Conservation (phyloP, 257 asterid genomes). For the Ehretia macrophylla region DNA sequence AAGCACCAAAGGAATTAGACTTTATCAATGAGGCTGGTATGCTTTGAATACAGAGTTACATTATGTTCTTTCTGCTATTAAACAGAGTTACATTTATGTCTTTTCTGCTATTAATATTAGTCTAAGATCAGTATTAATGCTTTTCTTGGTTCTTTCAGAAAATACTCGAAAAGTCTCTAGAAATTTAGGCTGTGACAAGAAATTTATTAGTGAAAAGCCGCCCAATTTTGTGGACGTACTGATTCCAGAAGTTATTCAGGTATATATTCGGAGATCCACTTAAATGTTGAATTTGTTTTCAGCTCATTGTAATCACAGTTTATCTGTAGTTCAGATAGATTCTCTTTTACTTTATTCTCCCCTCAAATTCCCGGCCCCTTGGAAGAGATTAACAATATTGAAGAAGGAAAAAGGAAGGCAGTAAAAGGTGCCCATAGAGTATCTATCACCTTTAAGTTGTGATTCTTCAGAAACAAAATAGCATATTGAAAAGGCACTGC, state of each 20-base stretch:
- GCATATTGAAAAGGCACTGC: too few species aligned
- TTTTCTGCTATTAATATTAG: conserved; percentile 1
- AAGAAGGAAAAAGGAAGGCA: too few species aligned
- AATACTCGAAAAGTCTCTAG: conserved; percentile 71
- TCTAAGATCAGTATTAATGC: conserved; percentile 7
- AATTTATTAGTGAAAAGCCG: conserved; percentile 30
- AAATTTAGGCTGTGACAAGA: conserved; percentile 66
- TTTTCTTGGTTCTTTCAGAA: conserved; percentile 48
- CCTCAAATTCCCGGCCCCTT: too few species aligned
- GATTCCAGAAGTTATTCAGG: conserved; percentile 91
- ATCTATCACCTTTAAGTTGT: too few species aligned
- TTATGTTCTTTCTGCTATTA: conserved; percentile 3
- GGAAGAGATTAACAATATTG: too few species aligned
- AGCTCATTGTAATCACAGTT: not conserved
- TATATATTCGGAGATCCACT: conserved; percentile 24
- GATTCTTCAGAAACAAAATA: too few species aligned
- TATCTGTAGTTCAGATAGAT: not conserved
- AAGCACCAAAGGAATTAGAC: conserved; percentile 94
- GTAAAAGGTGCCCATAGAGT: too few species aligned
- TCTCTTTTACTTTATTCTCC: not conserved
- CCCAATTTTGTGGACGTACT: conserved; percentile 74
- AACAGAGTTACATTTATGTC: conserved; percentile 7
- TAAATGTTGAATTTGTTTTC: not conserved
- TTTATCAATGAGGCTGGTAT: conserved; percentile 91
- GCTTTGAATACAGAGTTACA: conserved; percentile 19